Conservation (phyloP, 2,329 filamentous ascomycete species). For the Ophiostoma tasmaniense region DNA sequence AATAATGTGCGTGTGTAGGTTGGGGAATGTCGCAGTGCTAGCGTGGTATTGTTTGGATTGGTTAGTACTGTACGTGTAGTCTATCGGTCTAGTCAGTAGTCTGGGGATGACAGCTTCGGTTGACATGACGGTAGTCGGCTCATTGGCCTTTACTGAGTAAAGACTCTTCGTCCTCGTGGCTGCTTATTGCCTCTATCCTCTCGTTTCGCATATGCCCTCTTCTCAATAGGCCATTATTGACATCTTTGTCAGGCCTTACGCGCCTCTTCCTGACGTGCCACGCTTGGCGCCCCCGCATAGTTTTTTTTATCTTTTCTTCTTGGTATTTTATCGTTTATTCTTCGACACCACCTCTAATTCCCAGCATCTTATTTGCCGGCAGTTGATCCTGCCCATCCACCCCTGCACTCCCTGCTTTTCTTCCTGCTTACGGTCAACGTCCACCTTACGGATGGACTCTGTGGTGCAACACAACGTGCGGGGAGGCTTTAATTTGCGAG, state of each 20-base stretch:
- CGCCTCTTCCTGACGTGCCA: not conserved
- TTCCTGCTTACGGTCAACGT: not conserved
- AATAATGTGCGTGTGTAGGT: not conserved
- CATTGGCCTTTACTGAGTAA: not conserved
- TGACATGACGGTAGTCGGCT: not conserved
- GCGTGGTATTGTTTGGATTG: not conserved
- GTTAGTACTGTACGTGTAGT: no score
- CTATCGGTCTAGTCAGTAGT: not conserved
- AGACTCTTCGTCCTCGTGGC: not conserved
- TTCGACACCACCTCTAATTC: not conserved
- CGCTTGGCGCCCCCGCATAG: not conserved
- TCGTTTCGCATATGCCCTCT: not conserved
- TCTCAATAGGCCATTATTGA: not conserved
- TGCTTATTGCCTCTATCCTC: not conserved
- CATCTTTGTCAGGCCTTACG: slow-evolving; percentile 2
- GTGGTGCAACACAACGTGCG: not conserved
- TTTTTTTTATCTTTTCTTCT: not conserved
- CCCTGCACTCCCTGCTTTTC: not conserved
- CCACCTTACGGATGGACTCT: not conserved
- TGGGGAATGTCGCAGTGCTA: slow-evolving; percentile 4
- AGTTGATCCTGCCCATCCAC: not conserved
- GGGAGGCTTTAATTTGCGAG: not conserved
- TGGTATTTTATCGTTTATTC: not conserved
- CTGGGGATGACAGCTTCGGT: not conserved
- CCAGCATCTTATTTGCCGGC: slow-evolving; percentile 9